Evolutionary conservation across 2,329 filamentous ascomycete species (phyloP), one percentile per base, ranked within the genome.

Genomic region (Didymella lethalis): DNA sequence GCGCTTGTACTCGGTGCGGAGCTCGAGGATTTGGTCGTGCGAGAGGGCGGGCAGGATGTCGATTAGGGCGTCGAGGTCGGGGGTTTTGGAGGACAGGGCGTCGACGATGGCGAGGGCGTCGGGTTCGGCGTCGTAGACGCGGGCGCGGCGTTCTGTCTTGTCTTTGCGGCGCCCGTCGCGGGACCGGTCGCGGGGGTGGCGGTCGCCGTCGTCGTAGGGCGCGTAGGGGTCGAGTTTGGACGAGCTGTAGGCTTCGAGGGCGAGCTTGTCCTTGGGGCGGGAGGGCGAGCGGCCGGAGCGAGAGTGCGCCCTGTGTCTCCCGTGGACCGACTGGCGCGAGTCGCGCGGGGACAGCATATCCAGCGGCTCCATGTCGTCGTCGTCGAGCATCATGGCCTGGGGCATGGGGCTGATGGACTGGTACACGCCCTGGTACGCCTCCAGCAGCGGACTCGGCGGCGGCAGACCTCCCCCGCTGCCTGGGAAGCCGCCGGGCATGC

Each of bases 381-480:
- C 77, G 47, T 81, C 71, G 25, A 93, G 81, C 68, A 86, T 81
- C 57, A 86, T 80, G 0, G 93, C 92, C 0, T 93, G 93, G 0
- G 93, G 93, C 92, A 97, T 97, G 0, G 94, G 93, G 0, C 93
- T 97, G 68, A 96, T 91, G 57, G 91, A 92, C 77, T 98, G 94
- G 70, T 96, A 98, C 0, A 93, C 97, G 38, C 94, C 94, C 62
- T 89, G 90, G 78, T 98, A 98, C 0, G 95, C 89, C 78, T 98
- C 94, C 2, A 97, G 86, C 48, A 98, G 82, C 0, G 94, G 95
- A 62, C 92, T 97, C 0, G 87, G 87, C 0, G 93, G 92, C 1
- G 92, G 85, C 44, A 83, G 74, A 32, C 72, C 41, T 1, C 38
- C 57, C 5, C 41, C 58, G 20, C 75, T 63, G n/a, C 58, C 63